Evolutionary conservation across 2,329 filamentous ascomycete genomes (phyloP), one percentile per base, ranked within the genome.

Genomic region (Fusarium euwallaceae): DNA sequence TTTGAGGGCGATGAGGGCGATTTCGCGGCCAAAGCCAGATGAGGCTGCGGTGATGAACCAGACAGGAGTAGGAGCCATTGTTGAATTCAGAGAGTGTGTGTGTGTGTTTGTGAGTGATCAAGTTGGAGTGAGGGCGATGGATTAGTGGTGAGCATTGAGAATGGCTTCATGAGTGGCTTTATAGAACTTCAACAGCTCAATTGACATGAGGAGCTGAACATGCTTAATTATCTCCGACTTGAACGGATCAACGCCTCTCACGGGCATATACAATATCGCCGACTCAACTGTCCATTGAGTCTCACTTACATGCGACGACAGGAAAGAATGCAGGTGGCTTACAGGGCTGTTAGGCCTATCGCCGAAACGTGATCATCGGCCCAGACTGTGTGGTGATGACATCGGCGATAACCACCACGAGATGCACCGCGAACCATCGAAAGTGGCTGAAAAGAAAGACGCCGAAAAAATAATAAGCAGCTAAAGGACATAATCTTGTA

Each of bases 21-120:
- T 85, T 8, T 82, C 79, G 6, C 81, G 80, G 8, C 88, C 88
- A 68, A 90, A 86, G 61, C 88, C 88, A 20, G 84, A 87, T 24
- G 87, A 87, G 55, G 84, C 84, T 29, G 87, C 88, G 12, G 85
- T 86, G 76, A 90, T 86, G 80, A 90, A 85, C 88, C 88, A 90
- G 34, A 88, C 83, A 53, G 81, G 83, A 4, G 71, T 72, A 58
- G 70, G 59, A 51, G 71, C 61, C 17, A 41, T 58, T 65, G 70
- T 74, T 11, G 7, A 17, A 20, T 2, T 36, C 24, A 29, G 56
- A 58, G 7, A 9, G 29, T 34, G 27, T 27, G 27, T 2, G 36
- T 12, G 39, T 29, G 20, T 16, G 20, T 59, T 41, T 58, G 10
- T 24, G 20, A 9, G 29, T 55, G 51, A 55, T 20, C 29, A 32